phyloP scores from a whole-genome alignment of 805 yeast genomes.

The Kodamaea laetipori region DNA sequence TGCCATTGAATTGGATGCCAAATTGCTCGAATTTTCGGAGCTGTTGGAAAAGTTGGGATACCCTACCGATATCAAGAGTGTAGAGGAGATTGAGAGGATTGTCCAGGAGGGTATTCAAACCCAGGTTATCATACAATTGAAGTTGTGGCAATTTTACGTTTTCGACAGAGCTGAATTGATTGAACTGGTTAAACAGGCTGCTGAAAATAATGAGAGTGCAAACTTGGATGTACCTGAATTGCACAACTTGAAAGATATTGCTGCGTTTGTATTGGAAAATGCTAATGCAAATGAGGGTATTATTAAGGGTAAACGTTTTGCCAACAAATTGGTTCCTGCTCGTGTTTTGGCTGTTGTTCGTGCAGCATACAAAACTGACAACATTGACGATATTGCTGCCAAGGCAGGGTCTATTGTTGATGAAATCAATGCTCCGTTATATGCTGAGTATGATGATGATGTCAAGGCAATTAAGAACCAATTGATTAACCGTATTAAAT shows the following conservation, averaged over 20 bases:
- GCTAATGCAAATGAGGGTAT: constrained; percentile 36
- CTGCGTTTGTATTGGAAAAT: constrained; percentile 7
- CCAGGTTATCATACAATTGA: constrained; percentile 65
- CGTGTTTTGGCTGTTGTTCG: constrained; percentile 56
- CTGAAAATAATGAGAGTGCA: neutral
- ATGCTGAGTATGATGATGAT: constrained; percentile 76
- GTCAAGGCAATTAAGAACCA: constrained; percentile 64
- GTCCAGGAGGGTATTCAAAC: constrained; percentile 64
- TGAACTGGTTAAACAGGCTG: constrained; percentile 36
- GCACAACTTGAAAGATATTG: constrained; percentile 2
- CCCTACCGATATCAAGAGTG: constrained; percentile 55
- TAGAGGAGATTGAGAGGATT: constrained; percentile 58
- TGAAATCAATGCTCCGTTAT: constrained; percentile 74
- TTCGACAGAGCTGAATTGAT: constrained; percentile 54
- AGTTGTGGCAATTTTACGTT: constrained; percentile 88
- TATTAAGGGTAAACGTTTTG: constrained; percentile 51
- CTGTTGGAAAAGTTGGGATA: constrained; percentile 58
- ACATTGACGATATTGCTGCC: constrained; percentile 22
- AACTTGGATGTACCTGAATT: constrained; percentile 1
- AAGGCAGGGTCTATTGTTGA: constrained; percentile 62
- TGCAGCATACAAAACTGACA: constrained; percentile 21
- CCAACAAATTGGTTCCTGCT: constrained; percentile 53
- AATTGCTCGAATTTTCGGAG: constrained; percentile 65
- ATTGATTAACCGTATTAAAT: constrained; percentile 73
- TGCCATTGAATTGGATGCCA: constrained; percentile 81